Conservation (phyloP, 2,329 filamentous ascomycete species). For the Mycocentrospora acerina region DNA sequence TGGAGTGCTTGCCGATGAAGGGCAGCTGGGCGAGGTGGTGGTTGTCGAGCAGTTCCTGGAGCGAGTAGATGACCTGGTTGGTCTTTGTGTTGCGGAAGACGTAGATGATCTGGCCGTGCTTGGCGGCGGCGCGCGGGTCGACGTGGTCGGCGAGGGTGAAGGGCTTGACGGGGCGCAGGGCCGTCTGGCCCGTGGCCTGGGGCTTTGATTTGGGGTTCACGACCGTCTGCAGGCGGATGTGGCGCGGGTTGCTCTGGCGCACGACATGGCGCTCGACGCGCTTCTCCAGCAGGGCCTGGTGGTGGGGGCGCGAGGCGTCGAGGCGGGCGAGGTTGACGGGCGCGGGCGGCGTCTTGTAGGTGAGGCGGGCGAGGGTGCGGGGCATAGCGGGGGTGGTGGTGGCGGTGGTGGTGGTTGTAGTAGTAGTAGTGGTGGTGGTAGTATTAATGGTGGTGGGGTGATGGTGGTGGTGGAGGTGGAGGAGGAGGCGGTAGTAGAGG, state of each 20-base stretch:
- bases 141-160: constrained; percentile 46
- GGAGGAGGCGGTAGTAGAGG: too few species aligned
- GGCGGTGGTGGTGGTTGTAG: constrained; percentile 12
- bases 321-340: constrained; percentile 18
- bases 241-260: constrained; percentile 27
- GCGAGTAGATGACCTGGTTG: constrained; percentile 65
- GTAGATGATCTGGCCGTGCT: constrained; percentile 62
- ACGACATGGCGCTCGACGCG: constrained; percentile 23
- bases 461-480: constrained; percentile 6
- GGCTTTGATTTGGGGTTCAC: constrained; percentile 27
- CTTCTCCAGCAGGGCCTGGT: constrained; percentile 8
- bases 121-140: constrained; percentile 21
- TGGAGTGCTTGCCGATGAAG: constrained; percentile 65
- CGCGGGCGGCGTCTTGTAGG: constrained; percentile 21
- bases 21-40: constrained; percentile 59
- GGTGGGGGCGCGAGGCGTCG: constrained; percentile 4
- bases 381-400: constrained; percentile 25
- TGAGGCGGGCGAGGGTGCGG: constrained; percentile 30
- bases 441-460: not conserved
- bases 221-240: constrained; percentile 24
- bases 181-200: constrained; percentile 16
- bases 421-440: constrained; percentile 6
- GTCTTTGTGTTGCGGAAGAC: constrained; percentile 63
- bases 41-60: constrained; percentile 58
- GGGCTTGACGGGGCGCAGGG: constrained; percentile 20